Base-by-base conservation (phyloP, 73 alveolate genomes). In the Uronychia binucleata region DNA sequence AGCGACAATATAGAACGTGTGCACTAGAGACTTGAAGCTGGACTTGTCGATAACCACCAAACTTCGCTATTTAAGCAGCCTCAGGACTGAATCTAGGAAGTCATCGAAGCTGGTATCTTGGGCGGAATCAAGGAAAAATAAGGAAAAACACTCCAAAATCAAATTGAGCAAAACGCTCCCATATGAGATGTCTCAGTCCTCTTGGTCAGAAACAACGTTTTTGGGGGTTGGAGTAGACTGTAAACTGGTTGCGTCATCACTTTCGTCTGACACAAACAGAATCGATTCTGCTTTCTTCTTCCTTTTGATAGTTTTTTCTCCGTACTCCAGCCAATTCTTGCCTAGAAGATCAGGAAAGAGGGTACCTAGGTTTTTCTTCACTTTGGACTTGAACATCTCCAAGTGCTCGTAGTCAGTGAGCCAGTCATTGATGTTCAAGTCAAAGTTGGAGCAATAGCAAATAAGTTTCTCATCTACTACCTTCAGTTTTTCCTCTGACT, bases 341-440 rank as follows among this genome's bases (percentile, higher is more conserved):
- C 84, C 84, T 78, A 34, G 14, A 0, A 31, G 14, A 33, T 78
- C 26, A 78, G 32, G 29, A 25, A 30, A 32, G 34, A 77, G 30
- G 74, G 59, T 89, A 89, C 95, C 92, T 28, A 90, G 76, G 32
- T 85, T 90, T n/a, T 77, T 80, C 34, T 85, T 90, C 83, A 90
- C 80, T 28, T 88, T 79, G n/a, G 79, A 34, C 34, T 85, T 79
- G 91, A 90, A 90, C 33, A 90, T 79, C 74, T 90, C 95, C 26
- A 86, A 85, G 79, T 85, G 84, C 77, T 90, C 95, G 75, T 77
- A 90, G 80, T 90, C 95, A n/a, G 80, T 90, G 85, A 85, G 83
- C 95, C 95, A 90, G 30, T 90, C 95, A 59, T 90, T 85, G 67
- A 90, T 87, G 88, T 90, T 85, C 30, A 90, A 58, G 78, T 90